Base-by-base conservation (phyloP, 2,329 filamentous ascomycete species). In the Nannizziopsis barbatae region DNA sequence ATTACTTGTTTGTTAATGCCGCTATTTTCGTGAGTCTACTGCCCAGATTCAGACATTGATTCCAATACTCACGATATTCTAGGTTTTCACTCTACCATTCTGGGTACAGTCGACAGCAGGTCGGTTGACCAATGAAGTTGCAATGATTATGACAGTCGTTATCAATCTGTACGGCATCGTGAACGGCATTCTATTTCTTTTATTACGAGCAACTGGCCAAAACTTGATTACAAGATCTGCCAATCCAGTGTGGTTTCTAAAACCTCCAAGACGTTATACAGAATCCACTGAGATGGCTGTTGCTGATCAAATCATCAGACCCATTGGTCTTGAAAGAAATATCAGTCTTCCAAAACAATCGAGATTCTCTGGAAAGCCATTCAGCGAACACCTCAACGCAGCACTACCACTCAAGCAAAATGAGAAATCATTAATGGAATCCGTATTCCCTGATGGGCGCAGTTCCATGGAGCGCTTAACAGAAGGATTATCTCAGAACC, bases 81-180 rank as follows among this genome's bases (percentile, higher is more conserved):
- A 59, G 58, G 15, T 42, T 0, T 50, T 58, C 30, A 46, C 57
- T 5, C 37, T 60, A 18, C 58, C 58, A 47, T 56, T 57, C 47
- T 60, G 56, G 53, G 36, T 53, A 22, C 36, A 45, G 30, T 35
- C 43, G 9, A 47, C 43, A 20, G 47, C 51, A 27, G 40, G 20
- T 22, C 40, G 11, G 14, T 27, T 33, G 22, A 22, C 47, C 10
- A 32, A 47, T n/a, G 42, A 50, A 20, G 50, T 52, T 7, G 47
- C 47, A 5, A 55, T 55, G 49, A 57, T 58, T 46, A 57, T 56
- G 27, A 52, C 53, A 10, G 51, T 59, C 18, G 51, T 52, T 9
- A 49, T 60, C 40, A 57, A 59, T 42, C 37, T 58, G 15, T 57
- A 55, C 20, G 58, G 59, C 8, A 50, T 61, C 14, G 40, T 56